phyloP scores from a whole-genome alignment of 1,284 basidiomycete species.

The Naganishia cerealis region DNA sequence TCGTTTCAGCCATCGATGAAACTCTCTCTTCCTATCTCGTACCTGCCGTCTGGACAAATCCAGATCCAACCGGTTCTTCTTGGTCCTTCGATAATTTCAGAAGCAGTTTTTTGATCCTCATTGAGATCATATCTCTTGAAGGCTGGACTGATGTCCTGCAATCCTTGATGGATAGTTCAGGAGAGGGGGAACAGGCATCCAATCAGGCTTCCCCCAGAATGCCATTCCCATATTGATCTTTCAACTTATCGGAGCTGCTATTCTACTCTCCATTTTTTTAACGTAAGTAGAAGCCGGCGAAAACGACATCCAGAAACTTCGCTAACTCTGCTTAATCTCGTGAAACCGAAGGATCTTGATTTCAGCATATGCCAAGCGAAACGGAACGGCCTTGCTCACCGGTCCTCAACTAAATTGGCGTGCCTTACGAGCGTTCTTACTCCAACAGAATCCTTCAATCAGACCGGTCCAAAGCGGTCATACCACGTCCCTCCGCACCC shows the following conservation, averaged over 20 bases:
- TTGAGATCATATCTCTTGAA: conserved; percentile 93
- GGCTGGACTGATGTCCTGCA: conserved; percentile 94
- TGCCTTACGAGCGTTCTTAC: conserved; percentile 84
- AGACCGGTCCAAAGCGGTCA: conserved; percentile 47
- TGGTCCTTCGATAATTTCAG: conserved; percentile 92
- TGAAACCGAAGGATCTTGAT: conserved; percentile 73
- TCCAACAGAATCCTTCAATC: conserved; percentile 78
- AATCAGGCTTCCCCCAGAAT: conserved; percentile 74
- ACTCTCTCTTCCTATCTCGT: conserved; percentile 64
- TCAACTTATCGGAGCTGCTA: conserved; percentile 86
- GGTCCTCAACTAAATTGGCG: conserved; percentile 93
- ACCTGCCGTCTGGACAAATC: conserved; percentile 86
- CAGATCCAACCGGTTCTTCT: conserved; percentile 63
- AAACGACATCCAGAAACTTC: neutral
- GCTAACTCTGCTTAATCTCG: neutral
- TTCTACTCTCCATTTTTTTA: conserved; percentile 84
- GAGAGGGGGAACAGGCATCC: conserved; percentile 67
- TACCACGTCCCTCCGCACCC: conserved; percentile 60
- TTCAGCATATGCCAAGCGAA: conserved; percentile 83
- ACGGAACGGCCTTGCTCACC: conserved; percentile 79
- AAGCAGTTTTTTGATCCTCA: conserved; percentile 82
- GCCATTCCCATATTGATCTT: conserved; percentile 91
- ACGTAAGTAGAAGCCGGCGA: conserved; percentile 59
- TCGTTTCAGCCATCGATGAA: conserved; percentile 56
- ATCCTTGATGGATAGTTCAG: conserved; percentile 76